Conservation (phyloP, 2,329 filamentous ascomycete genomes). For the Tolypocladium inflatum region DNA sequence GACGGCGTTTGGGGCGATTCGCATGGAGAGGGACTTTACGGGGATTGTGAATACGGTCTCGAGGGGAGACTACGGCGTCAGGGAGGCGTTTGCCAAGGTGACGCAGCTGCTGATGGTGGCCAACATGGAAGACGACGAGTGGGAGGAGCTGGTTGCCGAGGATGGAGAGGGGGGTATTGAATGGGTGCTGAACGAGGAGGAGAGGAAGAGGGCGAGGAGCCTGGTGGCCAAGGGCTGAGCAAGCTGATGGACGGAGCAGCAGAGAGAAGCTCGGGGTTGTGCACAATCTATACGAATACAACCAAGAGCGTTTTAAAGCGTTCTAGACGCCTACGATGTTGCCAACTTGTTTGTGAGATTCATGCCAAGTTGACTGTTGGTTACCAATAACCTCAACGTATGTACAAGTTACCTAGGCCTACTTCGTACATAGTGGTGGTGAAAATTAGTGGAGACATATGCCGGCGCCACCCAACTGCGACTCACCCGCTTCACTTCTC, state of each 20-base stretch:
- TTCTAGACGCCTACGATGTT: too few relatives aligned
- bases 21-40: slow-evolving; percentile 76
- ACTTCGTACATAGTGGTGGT: background rate
- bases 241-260: background rate
- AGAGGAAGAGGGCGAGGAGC: slow-evolving; percentile 61
- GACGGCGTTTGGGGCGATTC: slow-evolving; percentile 71
- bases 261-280: background rate
- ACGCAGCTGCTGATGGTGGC: slow-evolving; percentile 76
- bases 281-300: background rate
- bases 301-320: background rate
- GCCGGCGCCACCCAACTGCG: background rate
- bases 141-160: slow-evolving; percentile 59
- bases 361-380: background rate
- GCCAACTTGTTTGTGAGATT: background rate
- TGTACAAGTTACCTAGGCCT: too few relatives aligned
- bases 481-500: background rate
- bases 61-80: slow-evolving; percentile 63
- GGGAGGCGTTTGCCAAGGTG: slow-evolving; percentile 68
- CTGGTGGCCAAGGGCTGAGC: slow-evolving; percentile 40
- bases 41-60: slow-evolving; percentile 62
- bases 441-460: background rate
- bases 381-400: too few relatives aligned
- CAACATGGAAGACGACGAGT: slow-evolving; percentile 94
- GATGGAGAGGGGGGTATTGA: slow-evolving; percentile 54
- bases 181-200: slow-evolving; percentile 64